Evolutionary conservation across 2,329 filamentous ascomycete genomes (phyloP).

Genomic region (Furcasterigmium furcatum): DNA sequence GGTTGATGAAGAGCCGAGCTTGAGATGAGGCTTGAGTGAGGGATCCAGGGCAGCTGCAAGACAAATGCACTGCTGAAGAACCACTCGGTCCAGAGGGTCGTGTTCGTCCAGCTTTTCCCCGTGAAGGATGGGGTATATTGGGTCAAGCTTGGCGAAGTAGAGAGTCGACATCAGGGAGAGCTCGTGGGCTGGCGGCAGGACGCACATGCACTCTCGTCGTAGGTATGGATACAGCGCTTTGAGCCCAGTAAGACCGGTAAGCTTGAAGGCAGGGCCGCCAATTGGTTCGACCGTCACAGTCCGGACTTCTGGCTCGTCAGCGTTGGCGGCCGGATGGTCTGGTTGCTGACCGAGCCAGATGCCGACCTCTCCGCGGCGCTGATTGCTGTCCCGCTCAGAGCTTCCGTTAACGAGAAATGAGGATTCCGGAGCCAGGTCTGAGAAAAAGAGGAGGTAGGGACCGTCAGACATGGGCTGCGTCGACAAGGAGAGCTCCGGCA

Average conservation of each 20-base stretch:
- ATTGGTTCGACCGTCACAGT: conserved; percentile 4
- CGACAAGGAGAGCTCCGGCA: not conserved
- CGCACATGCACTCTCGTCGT: conserved; percentile 11
- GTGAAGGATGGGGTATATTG: conserved; percentile 15
- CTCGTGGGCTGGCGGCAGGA: conserved; percentile 10
- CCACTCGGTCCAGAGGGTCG: conserved; percentile 10
- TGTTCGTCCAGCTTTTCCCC: conserved; percentile 12
- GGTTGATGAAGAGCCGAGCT: conserved; percentile 3
- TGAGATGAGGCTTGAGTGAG: conserved; percentile 11
- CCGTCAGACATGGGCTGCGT: not conserved
- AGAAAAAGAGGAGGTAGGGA: conserved; percentile 19
- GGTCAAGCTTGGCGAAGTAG: conserved; percentile 16
- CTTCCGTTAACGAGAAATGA: conserved; percentile 15
- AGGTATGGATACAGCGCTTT: conserved; percentile 11
- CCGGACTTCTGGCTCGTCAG: conserved; percentile 2
- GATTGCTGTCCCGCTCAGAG: conserved; percentile 1
- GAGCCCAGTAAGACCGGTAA: not conserved
- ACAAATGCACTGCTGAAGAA: conserved; percentile 16
- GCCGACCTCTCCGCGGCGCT: conserved; percentile 11
- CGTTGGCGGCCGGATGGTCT: conserved; percentile 1
- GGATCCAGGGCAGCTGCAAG: conserved; percentile 16
- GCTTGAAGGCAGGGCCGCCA: conserved; percentile 6
- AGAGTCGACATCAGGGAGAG: conserved; percentile 8
- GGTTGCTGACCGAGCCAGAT: conserved; percentile 13
- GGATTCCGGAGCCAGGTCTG: conserved; percentile 17